These are phyloP conservation scores for Aspergillus eucalypticola DNA, from an alignment of 2,329 filamentous ascomycete species.

Conservation along the genomic window DNA sequence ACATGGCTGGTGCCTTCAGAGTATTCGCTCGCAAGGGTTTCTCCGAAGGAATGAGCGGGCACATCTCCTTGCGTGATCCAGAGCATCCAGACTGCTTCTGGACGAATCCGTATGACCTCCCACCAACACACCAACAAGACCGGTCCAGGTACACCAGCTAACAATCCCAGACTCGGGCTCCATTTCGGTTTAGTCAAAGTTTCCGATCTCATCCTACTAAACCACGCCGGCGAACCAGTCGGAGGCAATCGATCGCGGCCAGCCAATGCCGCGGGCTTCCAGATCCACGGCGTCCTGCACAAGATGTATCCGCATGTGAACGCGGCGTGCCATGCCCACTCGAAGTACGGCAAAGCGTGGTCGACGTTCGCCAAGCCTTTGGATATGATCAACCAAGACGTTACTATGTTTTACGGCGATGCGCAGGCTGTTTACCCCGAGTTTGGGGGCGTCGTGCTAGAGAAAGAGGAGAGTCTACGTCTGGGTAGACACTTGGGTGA, in stretches of 20 bases:
- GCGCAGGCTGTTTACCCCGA: constrained; percentile 26
- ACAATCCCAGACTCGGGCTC: background rate
- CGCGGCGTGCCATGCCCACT: constrained; percentile 49
- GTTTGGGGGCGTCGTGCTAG: constrained; percentile 50
- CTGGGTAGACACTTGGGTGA: constrained; percentile 64
- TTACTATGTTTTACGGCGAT: constrained; percentile 62
- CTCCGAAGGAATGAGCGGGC: constrained; percentile 34
- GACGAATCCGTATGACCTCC: constrained; percentile 38
- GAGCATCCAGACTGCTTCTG: constrained; percentile 35
- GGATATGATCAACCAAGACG: constrained; percentile 49
- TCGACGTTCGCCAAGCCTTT: constrained; percentile 45
- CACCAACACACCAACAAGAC: too few relatives aligned
- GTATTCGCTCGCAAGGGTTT: constrained; percentile 22
- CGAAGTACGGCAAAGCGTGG: constrained; percentile 48
- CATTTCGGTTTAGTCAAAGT: constrained; percentile 27
- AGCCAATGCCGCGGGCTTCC: constrained; percentile 49
- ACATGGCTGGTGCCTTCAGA: constrained; percentile 47
- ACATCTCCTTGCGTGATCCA: constrained; percentile 46
- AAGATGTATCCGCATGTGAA: constrained; percentile 59
- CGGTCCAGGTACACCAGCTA: too few relatives aligned
- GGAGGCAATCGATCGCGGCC: constrained; percentile 36
- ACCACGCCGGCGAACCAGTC: constrained; percentile 46
- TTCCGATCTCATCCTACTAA: constrained; percentile 47
- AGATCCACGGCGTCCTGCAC: constrained; percentile 48
- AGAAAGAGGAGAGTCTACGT: constrained; percentile 61